These are phyloP conservation scores for Nitzschia sp. DNA, from an alignment of 108 stramenopile genomes.

Conservation along the genomic window DNA sequence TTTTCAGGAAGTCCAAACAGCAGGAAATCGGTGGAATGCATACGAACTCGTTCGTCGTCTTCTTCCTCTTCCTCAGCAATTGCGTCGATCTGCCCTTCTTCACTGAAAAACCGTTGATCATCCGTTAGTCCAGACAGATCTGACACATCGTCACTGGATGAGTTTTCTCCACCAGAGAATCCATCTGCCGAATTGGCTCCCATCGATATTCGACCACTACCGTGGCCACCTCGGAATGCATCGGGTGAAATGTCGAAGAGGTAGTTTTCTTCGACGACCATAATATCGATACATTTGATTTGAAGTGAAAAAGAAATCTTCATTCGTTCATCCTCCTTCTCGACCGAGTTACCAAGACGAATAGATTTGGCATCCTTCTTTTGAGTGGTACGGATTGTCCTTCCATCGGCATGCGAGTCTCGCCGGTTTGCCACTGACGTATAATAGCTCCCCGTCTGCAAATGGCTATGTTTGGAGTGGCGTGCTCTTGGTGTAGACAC, in stretches of 20 bases:
- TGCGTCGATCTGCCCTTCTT: conserved; percentile 1
- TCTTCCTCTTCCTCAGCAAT: conserved; percentile 28
- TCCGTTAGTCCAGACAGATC: conserved; percentile 48
- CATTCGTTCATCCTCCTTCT: conserved; percentile 31
- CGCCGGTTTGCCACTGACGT: conserved; percentile 12
- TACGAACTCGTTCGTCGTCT: conserved; percentile 9
- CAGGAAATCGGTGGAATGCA: conserved; percentile 51
- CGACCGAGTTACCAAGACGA: conserved; percentile 5
- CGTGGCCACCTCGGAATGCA: background rate
- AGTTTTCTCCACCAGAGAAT: conserved; percentile 21
- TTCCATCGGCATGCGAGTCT: conserved; percentile 18
- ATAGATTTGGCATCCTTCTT: conserved; percentile 4
- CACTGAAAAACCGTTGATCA: conserved; percentile 28
- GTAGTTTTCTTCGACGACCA: conserved; percentile 38
- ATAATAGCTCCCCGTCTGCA: conserved; percentile 30
- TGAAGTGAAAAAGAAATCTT: conserved; percentile 32
- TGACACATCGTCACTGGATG: conserved; percentile 26
- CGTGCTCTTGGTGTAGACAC: background rate
- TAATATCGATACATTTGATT: conserved; percentile 36
- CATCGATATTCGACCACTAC: background rate
- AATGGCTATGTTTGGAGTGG: background rate
- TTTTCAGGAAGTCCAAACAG: conserved; percentile 43
- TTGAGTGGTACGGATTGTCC: conserved; percentile 19
- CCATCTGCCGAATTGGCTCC: conserved; percentile 1
- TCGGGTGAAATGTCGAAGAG: conserved; percentile 29